Conservation (phyloP, 2,329 filamentous ascomycete species). For the Ceratocystis eucalypticola region DNA sequence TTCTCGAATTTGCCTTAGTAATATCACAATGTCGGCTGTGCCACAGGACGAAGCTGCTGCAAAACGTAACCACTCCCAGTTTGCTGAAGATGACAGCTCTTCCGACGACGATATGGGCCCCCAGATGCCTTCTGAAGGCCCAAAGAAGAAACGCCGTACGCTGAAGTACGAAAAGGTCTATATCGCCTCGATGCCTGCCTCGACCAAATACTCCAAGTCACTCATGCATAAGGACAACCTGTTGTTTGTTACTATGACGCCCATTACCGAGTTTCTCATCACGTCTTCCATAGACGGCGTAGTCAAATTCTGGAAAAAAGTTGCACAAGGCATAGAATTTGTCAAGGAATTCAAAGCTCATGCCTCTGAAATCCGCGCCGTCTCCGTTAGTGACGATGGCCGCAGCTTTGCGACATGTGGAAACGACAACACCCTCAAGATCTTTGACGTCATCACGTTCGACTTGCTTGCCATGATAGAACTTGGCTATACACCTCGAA, state of each 20-base stretch:
- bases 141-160: conserved; percentile 81
- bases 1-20: neutral
- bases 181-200: conserved; percentile 71
- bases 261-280: conserved; percentile 85
- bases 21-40: conserved; percentile 6
- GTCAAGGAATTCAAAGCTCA: conserved; percentile 97
- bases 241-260: conserved; percentile 75
- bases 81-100: conserved; percentile 42
- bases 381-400: conserved; percentile 78
- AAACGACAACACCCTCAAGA: conserved; percentile 62
- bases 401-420: conserved; percentile 87
- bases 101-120: conserved; percentile 91
- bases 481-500: conserved; percentile 61
- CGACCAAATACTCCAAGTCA: conserved; percentile 77
- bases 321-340: conserved; percentile 80
- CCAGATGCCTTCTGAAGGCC: conserved; percentile 64
- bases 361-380: conserved; percentile 66
- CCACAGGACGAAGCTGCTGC: conserved; percentile 11
- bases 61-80: conserved; percentile 43
- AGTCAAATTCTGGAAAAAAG: conserved; percentile 99
- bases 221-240: conserved; percentile 98
- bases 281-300: conserved; percentile 90
- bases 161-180: conserved; percentile 94
- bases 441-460: conserved; percentile 73
- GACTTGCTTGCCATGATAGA: conserved; percentile 72